Conservation (phyloP, 106 monocot genomes). For the Allium sativum region DNA sequence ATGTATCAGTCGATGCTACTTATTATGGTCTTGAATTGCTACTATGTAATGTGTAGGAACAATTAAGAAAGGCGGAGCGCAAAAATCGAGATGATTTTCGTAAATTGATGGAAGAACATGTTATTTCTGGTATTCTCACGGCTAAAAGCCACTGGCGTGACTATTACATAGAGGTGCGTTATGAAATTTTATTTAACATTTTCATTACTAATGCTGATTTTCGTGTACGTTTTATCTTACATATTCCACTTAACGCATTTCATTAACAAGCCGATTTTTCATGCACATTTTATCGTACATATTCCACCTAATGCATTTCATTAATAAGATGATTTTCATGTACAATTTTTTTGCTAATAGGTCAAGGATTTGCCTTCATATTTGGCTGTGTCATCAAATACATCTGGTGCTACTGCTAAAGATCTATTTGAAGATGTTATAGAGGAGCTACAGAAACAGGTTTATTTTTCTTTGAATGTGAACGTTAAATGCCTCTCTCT, state of each 20-base stretch:
- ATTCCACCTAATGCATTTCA: no score
- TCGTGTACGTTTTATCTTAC: no score
- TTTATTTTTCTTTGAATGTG: conserved; percentile 5
- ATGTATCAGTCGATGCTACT: not conserved
- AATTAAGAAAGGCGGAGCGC: conserved; percentile 59
- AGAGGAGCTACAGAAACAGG: conserved; percentile 75
- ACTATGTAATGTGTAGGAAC: conserved; percentile 24
- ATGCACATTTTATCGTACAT: no score
- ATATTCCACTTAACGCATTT: no score
- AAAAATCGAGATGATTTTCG: conserved; percentile 87
- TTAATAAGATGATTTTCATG: no score
- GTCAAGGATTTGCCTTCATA: conserved; percentile 53
- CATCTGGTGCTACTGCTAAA: conserved; percentile 82
- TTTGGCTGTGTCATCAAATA: conserved; percentile 55
- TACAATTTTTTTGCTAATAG: conserved; percentile 12
- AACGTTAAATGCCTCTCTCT: not conserved
- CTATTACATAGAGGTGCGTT: conserved; percentile 64
- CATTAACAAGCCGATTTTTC: no score
- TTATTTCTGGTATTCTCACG: conserved; percentile 50
- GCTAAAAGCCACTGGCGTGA: conserved; percentile 90
- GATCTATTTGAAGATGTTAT: conserved; percentile 87
- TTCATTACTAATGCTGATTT: no score
- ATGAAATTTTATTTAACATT: no score
- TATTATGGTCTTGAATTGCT: not conserved
- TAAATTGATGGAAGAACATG: conserved; percentile 70